Evolutionary conservation across 768 basidiomycete genomes (phyloP), one percentile per base, ranked within the genome.

Genomic region (Kwoniella europaea): DNA sequence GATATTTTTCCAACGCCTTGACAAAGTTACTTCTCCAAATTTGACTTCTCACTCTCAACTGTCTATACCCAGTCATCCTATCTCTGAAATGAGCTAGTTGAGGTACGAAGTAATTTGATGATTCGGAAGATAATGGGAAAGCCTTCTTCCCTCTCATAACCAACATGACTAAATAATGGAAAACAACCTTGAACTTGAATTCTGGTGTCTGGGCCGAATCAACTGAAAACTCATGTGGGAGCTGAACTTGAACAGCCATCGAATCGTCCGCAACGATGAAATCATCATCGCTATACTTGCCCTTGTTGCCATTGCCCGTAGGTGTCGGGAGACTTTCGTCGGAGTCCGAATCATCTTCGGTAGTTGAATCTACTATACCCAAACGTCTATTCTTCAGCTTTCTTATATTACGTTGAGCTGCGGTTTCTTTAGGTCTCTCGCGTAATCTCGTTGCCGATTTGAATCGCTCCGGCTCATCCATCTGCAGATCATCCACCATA

Each of bases 151-250:
- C 60, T 79, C 83, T 67, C 41, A 92, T 89, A 46, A 91, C 91
- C 53, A 95, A 85, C 74, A 94, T 90, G 13, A 94, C 91, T 73
- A 94, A 91, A 35, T 94, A 87, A 78, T 96, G 93, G 74, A 92
- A 93, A 55, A 94, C 86, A 50, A 91, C 90, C 82, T 92, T 93
- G 84, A 92, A 96, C 76, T 90, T 88, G 63, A 86, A 86, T 79
- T 91, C 90, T 27, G 91, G 86, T 60, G 88, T 85, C n/a, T 87
- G 87, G 44, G 86, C 86, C 15, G 87, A 77, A 63, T 73, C 76
- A 52, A 50, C 50, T 60, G 67, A 81, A 67, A 73, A 77, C 59
- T 73, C 57, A 62, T 74, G 76, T 87, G 85, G 77, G 85, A 86
- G 61, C 46, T 74, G 52, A 3, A 68, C 74, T 60, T 76, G 73